These are phyloP conservation scores for Chrysanthemum seticuspe DNA, from an alignment of 129 eudicot species.

Conservation along the genomic window DNA sequence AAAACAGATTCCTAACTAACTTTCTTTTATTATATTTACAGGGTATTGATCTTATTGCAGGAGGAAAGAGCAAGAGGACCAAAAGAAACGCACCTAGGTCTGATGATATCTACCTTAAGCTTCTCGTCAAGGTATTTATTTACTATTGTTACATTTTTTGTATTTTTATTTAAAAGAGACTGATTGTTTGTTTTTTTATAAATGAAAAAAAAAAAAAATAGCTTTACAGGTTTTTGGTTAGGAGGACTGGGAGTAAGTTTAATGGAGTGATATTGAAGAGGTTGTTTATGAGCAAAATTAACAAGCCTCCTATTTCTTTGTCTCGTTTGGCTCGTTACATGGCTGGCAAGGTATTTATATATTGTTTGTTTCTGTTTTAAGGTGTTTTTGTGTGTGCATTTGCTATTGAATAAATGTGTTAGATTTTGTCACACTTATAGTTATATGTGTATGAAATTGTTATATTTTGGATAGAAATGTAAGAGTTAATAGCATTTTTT, in stretches of 20 bases:
- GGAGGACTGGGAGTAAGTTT: slow-evolving; percentile 80
- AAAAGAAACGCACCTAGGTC: slow-evolving; percentile 86
- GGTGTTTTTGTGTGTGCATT: neutral
- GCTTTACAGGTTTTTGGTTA: slow-evolving; percentile 80
- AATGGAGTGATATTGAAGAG: slow-evolving; percentile 88
- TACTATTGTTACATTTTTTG: neutral
- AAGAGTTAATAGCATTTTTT: too few species aligned
- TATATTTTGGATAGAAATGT: too few species aligned
- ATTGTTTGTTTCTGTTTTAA: neutral
- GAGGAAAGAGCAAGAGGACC: slow-evolving; percentile 85
- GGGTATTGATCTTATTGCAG: slow-evolving; percentile 92
- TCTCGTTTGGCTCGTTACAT: slow-evolving; percentile 66
- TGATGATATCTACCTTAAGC: slow-evolving; percentile 81
- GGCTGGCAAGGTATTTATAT: slow-evolving; percentile 60
- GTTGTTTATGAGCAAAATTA: slow-evolving; percentile 86
- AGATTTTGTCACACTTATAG: too few species aligned
- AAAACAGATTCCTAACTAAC: too few species aligned
- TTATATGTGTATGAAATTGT: too few species aligned
- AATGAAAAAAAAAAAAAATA: slow-evolving; percentile 3
- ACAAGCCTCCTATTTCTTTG: slow-evolving; percentile 79
- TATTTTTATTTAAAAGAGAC: neutral
- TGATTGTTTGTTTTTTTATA: neutral
- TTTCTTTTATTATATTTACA: neutral
- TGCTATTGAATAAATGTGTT: too few species aligned
- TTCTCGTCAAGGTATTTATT: slow-evolving; percentile 57